Conservation (phyloP, 2,329 filamentous ascomycete species). For the Cladosporium colombiae region DNA sequence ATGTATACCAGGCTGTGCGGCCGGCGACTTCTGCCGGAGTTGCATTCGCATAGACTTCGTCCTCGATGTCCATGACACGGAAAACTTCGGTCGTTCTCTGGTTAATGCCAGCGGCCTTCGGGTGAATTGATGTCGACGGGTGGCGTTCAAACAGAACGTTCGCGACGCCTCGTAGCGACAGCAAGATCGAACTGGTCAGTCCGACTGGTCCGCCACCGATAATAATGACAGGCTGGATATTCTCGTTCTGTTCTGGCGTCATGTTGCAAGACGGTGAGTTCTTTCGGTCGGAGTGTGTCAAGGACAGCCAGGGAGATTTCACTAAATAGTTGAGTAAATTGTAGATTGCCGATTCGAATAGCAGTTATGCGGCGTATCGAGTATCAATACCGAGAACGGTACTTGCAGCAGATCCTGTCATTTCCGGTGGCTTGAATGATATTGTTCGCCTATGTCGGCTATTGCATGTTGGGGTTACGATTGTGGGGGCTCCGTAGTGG, state of each 20-base stretch:
- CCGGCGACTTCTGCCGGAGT: conserved; percentile 31
- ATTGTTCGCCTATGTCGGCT: background rate
- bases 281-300: background rate
- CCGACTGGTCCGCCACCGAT: conserved; percentile 38
- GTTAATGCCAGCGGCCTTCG: conserved; percentile 38
- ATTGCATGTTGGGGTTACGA: background rate
- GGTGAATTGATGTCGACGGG: conserved; percentile 37
- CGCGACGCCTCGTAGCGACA: conserved; percentile 34
- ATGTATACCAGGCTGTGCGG: conserved; percentile 38
- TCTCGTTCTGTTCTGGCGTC: background rate
- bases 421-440: background rate
- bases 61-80: conserved; percentile 36
- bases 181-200: conserved; percentile 35
- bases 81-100: conserved; percentile 35
- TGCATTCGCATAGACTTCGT: conserved; percentile 30
- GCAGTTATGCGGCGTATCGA: background rate
- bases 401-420: background rate
- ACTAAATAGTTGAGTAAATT: background rate
- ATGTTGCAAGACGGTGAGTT: background rate
- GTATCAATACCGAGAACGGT: background rate
- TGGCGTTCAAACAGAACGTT: conserved; percentile 38
- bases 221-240: conserved; percentile 29
- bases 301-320: background rate
- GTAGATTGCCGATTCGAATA: no score
- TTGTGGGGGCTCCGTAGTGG: background rate